phyloP scores from a whole-genome alignment of 108 stramenopile species.

The Nannochloropsis granulata region DNA sequence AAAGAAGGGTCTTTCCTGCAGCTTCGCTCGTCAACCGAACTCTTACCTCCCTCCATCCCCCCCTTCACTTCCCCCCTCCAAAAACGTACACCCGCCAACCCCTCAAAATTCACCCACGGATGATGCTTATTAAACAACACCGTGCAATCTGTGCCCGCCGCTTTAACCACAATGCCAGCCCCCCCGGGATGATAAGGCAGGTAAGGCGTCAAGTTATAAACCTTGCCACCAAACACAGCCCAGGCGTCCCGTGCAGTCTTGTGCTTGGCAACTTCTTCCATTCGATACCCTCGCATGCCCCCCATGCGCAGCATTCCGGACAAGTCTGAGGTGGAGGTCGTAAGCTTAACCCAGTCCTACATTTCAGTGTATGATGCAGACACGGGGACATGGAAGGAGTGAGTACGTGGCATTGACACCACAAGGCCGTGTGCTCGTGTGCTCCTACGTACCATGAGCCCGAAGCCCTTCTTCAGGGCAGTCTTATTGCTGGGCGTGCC shows the following conservation, averaged over 20 bases:
- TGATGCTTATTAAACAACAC: slow-evolving; percentile 60
- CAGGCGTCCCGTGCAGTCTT: slow-evolving; percentile 59
- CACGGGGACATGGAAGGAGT: too few species aligned
- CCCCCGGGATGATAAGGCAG: slow-evolving; percentile 92
- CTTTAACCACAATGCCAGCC: slow-evolving; percentile 46
- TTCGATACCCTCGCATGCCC: slow-evolving; percentile 27
- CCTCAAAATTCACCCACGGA: slow-evolving; percentile 24
- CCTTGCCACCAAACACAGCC: slow-evolving; percentile 60
- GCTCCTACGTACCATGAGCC: background rate
- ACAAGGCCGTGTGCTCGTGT: too few species aligned
- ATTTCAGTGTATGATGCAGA: background rate
- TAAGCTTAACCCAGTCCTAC: background rate
- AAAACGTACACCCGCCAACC: slow-evolving; percentile 11
- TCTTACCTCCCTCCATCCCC: too few species aligned
- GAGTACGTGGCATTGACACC: too few species aligned
- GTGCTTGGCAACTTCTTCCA: slow-evolving; percentile 54
- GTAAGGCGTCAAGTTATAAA: slow-evolving; percentile 83
- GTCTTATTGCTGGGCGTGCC: background rate
- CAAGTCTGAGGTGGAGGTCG: background rate
- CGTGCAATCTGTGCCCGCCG: slow-evolving; percentile 64
- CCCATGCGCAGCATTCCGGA: background rate
- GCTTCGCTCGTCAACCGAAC: background rate
- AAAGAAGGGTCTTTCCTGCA: background rate
- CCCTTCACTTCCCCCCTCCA: background rate
- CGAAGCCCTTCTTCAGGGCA: background rate